Evolutionary conservation across 495 filamentous ascomycete species (phyloP), one percentile per base, ranked within the genome.

Genomic region (Tuber umbilicatum): DNA sequence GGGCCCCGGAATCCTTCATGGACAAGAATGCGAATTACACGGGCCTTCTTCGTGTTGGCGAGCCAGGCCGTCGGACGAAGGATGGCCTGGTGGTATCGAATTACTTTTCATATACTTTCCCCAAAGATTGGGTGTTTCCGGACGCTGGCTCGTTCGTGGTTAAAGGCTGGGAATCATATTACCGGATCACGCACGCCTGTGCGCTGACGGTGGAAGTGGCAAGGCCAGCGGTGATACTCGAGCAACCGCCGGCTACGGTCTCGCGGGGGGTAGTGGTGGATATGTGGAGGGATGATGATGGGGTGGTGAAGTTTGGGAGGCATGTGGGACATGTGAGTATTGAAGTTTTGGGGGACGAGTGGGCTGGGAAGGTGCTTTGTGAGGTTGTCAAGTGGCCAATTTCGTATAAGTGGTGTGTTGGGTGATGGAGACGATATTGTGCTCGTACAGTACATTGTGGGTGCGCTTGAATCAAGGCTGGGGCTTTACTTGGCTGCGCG

Each of bases 351-450:
- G 55, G 55, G 27, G 27, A 17, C 2, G 14, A 64, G 27, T 64
- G 27, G 55, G 55, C 27, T 64, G 55, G 55, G 55, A 27, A 35
- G 55, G 55, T 35, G 55, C 4, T 64, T 35, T 64, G 55, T 64
- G 31, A 64, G 55, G 55, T 64, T 17, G 27, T 35, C 31, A 64
- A 64, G 55, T 17, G 27, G 55, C 55, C 55, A 14, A 64, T 64
- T 35, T 64, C 55, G 55, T 64, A 64, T 27, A 27, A 64, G 55
- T 64, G 55, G 55, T 64, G 55, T 64, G 55, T 64, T 35, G 55
- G 55, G 27, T 64, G 27, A 64, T 35, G 14, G 27, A 31, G 12
- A 14, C 12, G 55, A 64, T 31, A 64, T 31, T 31, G 23, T 3
- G 9, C 47, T 27, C 42, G 16, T 45, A 43, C 17, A 19, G 27